A percentile compares a stretch with the other conserved stretches of the same genome.
These are phyloP conservation scores for Suillus hirtellus DNA, from an alignment of 768 basidiomycete genomes.

Conservation along the genomic window DNA sequence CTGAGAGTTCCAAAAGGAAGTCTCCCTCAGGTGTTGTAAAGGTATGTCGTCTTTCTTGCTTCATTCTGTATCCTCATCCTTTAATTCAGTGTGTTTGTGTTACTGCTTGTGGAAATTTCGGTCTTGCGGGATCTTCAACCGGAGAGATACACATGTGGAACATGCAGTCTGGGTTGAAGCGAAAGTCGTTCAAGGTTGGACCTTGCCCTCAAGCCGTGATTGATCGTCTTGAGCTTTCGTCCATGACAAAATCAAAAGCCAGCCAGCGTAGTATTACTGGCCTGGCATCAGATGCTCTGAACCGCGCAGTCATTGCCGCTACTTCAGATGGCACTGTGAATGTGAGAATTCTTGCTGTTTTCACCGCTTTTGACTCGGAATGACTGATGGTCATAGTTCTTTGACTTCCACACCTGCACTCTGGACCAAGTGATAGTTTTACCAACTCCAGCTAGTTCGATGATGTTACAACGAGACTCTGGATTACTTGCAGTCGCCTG, in stretches of 20 bases:
- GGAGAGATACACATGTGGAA: slow-evolving; percentile 92
- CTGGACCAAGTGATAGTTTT: slow-evolving; percentile 67
- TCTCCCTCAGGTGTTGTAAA: slow-evolving; percentile 63
- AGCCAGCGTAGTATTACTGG: slow-evolving; percentile 71
- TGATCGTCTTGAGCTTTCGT: slow-evolving; percentile 41
- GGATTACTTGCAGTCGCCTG: slow-evolving; percentile 81
- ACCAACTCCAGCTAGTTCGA: slow-evolving; percentile 66
- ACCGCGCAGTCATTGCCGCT: slow-evolving; percentile 75
- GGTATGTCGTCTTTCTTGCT: slow-evolving; percentile 40
- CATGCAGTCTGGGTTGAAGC: slow-evolving; percentile 89
- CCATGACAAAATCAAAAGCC: slow-evolving; percentile 39
- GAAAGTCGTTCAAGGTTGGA: slow-evolving; percentile 75
- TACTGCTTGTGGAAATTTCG: slow-evolving; percentile 95
- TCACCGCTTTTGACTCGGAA: slow-evolving; percentile 6
- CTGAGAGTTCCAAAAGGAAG: slow-evolving; percentile 49
- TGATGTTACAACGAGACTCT: slow-evolving; percentile 81
- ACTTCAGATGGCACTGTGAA: slow-evolving; percentile 90
- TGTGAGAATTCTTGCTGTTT: slow-evolving; percentile 46
- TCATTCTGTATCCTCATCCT: neutral
- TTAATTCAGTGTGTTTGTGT: slow-evolving; percentile 72
- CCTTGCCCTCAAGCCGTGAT: slow-evolving; percentile 56
- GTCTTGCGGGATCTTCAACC: slow-evolving; percentile 78
- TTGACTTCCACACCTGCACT: slow-evolving; percentile 89
- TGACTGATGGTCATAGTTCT: slow-evolving; percentile 62
- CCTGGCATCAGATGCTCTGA: slow-evolving; percentile 82